Base-by-base conservation (phyloP, 1,284 basidiomycete species). In the Phlebopus sp. region DNA sequence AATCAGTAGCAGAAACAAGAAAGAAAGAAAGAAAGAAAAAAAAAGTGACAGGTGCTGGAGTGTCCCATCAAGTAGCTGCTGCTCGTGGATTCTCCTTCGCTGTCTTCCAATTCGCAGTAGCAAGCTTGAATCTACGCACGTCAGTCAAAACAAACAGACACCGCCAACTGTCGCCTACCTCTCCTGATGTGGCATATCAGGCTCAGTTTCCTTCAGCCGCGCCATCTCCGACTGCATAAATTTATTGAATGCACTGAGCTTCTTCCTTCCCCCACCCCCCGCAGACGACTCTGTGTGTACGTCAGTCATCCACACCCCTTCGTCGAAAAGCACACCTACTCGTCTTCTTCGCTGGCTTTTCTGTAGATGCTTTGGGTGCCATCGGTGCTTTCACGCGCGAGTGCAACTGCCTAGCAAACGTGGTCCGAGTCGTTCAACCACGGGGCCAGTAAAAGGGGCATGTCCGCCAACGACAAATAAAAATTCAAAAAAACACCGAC, bases 181-280 rank as follows among this genome's bases (percentile, higher is more conserved):
- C 46, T 87, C 85, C 59, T 79, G 78, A 67, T 88, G 86, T 38
- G 76, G 62, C 59, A 86, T 77, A 47, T 83, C 77, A 37, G 86
- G 86, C 54, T 86, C 76, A 11, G 77, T 70, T 57, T 83, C 81
- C 72, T 85, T 88, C 60, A 90, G 72, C 44, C 84, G 81, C 38
- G 81, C 80, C 71, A 89, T 79, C 62, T 90, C 87, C 17, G 74
- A 71, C 71, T 86, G 84, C 84, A 89, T 88, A 65, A 84, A 90
- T 63, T 82, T 86, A 65, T 89, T 89, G 69, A 86, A 90, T 9
- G 78, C 75, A 30, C 82, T 82, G 40, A 86, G 70, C 58, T 78
- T 79, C 64, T 77, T 79, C 51, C 69, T 69, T 51, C 72, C 70
- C 34, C 71, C 71, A 21, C 72, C 70, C 37, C 66, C 65, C 21